These are phyloP conservation scores for Cerioporus squamosus DNA, from an alignment of 1,284 basidiomycete species.

Conservation along the genomic window DNA sequence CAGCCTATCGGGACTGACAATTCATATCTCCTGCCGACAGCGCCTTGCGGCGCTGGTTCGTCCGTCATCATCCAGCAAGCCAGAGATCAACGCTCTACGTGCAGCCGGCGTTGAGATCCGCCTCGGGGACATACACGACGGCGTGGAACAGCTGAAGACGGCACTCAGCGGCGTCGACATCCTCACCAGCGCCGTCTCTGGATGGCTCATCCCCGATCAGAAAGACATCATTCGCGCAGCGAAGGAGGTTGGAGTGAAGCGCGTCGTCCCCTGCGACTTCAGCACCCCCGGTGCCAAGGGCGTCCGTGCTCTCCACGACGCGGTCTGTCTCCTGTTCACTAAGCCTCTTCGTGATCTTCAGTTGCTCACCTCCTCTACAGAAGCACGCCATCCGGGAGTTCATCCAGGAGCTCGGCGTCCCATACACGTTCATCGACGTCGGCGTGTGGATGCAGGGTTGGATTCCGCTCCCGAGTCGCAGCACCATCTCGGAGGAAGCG, in stretches of 20 bases:
- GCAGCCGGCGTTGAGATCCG: conserved; percentile 22
- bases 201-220: conserved; percentile 13
- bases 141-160: conserved; percentile 12
- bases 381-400: conserved; percentile 26
- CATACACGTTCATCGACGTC: conserved; percentile 31
- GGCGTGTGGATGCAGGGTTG: conserved; percentile 30
- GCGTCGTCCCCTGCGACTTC: conserved; percentile 22
- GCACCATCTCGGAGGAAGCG: background rate
- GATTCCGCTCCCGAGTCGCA: conserved; percentile 12
- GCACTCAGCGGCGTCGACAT: conserved; percentile 21
- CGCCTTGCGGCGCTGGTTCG: too few species aligned
- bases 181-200: conserved; percentile 16
- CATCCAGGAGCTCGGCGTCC: conserved; percentile 17
- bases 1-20: background rate
- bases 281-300: conserved; percentile 14
- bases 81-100: background rate
- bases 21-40: too few species aligned
- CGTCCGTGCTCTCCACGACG: conserved; percentile 15
- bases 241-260: conserved; percentile 20
- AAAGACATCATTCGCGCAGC: conserved; percentile 23
- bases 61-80: too few species aligned
- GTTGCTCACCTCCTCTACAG: conserved; percentile 5
- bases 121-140: conserved; percentile 17
- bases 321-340: conserved; percentile 8
- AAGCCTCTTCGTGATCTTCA: background rate